These are phyloP conservation scores for Hansenula sp. DNA, from an alignment of 1,139 yeast species.

Conservation along the genomic window DNA sequence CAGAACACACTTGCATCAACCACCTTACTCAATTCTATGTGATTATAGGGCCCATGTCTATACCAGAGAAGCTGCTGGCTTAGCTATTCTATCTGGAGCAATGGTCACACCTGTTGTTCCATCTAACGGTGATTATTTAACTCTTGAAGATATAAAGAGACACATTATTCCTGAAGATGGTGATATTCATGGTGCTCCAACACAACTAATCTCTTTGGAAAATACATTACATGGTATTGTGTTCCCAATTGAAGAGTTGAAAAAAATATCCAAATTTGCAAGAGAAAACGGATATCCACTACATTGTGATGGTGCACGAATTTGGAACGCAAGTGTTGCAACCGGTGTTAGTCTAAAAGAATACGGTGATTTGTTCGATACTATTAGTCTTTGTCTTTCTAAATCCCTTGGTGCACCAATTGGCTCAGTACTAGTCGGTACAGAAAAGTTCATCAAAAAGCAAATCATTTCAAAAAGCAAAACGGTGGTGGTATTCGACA, in stretches of 20 bases:
- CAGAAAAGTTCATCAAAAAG: conserved; percentile 48
- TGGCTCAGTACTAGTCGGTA: conserved; percentile 74
- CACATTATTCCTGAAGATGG: conserved; percentile 54
- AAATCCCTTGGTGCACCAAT: conserved; percentile 84
- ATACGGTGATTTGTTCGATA: conserved; percentile 67
- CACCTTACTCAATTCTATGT: conserved; percentile 74
- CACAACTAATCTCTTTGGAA: conserved; percentile 73
- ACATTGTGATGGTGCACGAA: conserved; percentile 84
- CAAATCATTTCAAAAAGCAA: conserved; percentile 79
- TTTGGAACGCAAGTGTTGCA: conserved; percentile 75
- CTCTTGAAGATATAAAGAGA: conserved; percentile 63
- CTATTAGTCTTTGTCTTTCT: conserved; percentile 74
- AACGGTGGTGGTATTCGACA: conserved; percentile 87
- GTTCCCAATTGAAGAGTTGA: conserved; percentile 67
- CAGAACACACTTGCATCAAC: conserved; percentile 63
- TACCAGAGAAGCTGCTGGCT: conserved; percentile 74
- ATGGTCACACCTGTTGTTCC: conserved; percentile 75
- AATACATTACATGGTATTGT: conserved; percentile 75
- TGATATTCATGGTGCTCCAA: conserved; percentile 78
- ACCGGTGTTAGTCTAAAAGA: conserved; percentile 60
- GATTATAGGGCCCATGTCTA: conserved; percentile 74
- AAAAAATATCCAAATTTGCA: conserved; percentile 59
- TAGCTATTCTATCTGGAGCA: conserved; percentile 79
- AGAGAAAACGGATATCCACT: conserved; percentile 46
- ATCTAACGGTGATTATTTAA: conserved; percentile 56